These are phyloP conservation scores for Coleophoma cylindrospora DNA, from an alignment of 2,329 filamentous ascomycete species.

Conservation along the genomic window DNA sequence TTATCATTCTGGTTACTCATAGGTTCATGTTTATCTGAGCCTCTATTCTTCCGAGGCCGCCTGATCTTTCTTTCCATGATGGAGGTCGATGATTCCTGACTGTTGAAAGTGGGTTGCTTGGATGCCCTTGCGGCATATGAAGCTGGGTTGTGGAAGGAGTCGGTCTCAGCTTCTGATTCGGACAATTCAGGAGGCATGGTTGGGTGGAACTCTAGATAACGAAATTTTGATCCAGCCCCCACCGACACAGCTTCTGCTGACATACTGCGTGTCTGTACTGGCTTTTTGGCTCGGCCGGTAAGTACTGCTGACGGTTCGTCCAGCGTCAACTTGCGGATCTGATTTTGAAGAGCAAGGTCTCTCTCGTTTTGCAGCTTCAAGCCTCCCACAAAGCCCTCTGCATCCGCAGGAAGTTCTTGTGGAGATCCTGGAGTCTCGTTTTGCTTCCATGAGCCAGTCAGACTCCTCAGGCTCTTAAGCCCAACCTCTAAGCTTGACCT, in stretches of 20 bases:
- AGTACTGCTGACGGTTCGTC: too few relatives aligned
- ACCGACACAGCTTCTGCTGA: neutral
- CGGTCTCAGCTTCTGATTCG: neutral
- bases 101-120: neutral
- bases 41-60: slow-evolving; percentile 4
- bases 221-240: neutral
- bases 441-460: slow-evolving; percentile 10
- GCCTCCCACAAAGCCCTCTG: slow-evolving; percentile 23
- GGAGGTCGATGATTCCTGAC: slow-evolving; percentile 3
- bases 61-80: slow-evolving; percentile 13
- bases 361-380: slow-evolving; percentile 22
- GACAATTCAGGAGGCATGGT: neutral
- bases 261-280: neutral
- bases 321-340: slow-evolving; percentile 5
- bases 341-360: slow-evolving; percentile 14
- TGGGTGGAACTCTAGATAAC: neutral
- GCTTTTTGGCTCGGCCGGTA: neutral
- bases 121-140: neutral
- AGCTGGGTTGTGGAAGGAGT: slow-evolving; percentile 8
- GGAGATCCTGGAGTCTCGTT: neutral
- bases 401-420: slow-evolving; percentile 3
- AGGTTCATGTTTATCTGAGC: neutral
- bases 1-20: neutral
- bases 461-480: slow-evolving; percentile 13
- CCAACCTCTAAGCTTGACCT: slow-evolving; percentile 17